Conservation (phyloP, 345 rosid genomes). For the Dipteronia sinensis region DNA sequence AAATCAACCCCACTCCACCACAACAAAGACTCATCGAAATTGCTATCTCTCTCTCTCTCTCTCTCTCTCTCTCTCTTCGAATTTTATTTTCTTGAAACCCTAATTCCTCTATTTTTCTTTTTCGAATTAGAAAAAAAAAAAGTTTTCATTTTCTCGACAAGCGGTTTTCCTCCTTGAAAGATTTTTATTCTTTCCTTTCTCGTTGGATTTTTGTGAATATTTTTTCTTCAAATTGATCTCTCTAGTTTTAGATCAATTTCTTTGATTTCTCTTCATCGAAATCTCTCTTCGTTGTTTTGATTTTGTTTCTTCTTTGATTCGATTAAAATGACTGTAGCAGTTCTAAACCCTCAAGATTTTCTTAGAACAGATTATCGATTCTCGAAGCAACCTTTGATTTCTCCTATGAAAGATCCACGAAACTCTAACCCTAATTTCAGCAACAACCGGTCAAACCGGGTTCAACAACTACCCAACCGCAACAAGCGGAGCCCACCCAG, state of each 20-base stretch:
- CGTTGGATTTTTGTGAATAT: neutral
- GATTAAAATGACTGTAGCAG: conserved; percentile 62
- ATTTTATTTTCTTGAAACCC: neutral
- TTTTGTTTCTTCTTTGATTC: neutral
- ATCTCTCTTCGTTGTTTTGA: neutral
- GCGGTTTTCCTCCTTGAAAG: no score
- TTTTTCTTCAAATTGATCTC: neutral
- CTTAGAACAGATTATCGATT: conserved; percentile 38
- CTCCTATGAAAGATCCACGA: conserved; percentile 33
- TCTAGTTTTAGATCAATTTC: neutral
- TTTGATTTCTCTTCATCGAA: neutral
- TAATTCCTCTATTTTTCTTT: neutral
- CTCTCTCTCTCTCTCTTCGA: neutral
- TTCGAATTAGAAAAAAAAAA: neutral
- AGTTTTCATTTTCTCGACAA: no score
- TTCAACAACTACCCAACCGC: conserved; percentile 34
- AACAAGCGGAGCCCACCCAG: conserved; percentile 46
- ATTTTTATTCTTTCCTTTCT: no score
- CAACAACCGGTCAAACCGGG: conserved; percentile 31
- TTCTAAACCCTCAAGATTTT: conserved; percentile 58
- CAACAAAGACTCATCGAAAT: neutral
- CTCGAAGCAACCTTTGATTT: conserved; percentile 19
- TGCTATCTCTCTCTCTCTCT: neutral
- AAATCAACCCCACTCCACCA: neutral
- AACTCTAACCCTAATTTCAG: conserved; percentile 29